These are phyloP conservation scores for Colletotrichum tabaci DNA, from an alignment of 2,329 filamentous ascomycete genomes.

Conservation along the genomic window DNA sequence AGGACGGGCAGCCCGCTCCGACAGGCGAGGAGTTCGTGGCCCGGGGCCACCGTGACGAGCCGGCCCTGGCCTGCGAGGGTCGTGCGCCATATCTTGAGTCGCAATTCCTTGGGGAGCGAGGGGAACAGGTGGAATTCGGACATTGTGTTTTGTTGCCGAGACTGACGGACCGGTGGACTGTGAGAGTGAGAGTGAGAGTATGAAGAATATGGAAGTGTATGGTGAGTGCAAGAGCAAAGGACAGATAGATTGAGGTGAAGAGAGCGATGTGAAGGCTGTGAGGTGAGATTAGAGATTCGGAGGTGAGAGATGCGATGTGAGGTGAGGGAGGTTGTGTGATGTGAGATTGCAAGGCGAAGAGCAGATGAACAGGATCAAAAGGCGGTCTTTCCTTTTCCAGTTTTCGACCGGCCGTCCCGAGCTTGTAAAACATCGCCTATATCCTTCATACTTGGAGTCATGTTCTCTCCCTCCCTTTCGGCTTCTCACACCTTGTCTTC, in stretches of 20 bases:
- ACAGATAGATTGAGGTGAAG: background rate
- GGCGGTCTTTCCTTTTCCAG: background rate
- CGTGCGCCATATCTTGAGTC: conserved; percentile 3
- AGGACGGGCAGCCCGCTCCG: conserved; percentile 10
- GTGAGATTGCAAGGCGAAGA: no score
- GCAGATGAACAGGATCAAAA: background rate
- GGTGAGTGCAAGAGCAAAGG: background rate
- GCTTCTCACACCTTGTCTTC: no score
- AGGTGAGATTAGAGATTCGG: background rate
- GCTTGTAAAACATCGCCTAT: background rate
- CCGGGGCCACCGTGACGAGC: conserved; percentile 11
- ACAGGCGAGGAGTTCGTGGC: background rate
- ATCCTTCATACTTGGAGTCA: no score
- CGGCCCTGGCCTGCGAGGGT: conserved; percentile 4
- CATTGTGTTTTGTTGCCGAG: background rate
- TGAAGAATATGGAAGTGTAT: no score
- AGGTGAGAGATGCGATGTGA: background rate
- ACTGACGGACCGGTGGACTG: no score
- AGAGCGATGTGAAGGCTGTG: background rate
- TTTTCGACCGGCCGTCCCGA: background rate
- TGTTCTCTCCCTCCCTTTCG: background rate
- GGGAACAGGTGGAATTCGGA: background rate
- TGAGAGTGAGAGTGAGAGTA: no score
- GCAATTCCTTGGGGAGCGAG: conserved; percentile 9
- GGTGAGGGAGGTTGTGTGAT: no score